Base-by-base conservation (phyloP, 371 early-diverging fungal genomes). In the Gilbertella persicaria region DNA sequence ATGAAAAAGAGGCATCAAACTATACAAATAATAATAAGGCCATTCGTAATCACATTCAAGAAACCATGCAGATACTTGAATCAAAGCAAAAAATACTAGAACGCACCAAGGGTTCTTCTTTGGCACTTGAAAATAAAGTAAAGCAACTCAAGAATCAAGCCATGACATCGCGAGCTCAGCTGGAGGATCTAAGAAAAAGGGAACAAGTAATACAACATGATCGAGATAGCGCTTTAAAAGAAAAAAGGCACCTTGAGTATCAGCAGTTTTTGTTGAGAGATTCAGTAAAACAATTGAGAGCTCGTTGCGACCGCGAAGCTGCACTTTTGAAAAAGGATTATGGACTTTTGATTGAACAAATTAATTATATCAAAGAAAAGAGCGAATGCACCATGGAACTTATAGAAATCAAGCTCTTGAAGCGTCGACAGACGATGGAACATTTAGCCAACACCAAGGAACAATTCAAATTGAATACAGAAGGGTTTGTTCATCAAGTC, bases 91-190 rank as follows among this genome's bases (percentile, higher is more conserved):
- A 69, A 37, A 16, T 60, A n/a, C 43, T 77, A 12, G 68, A 77
- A 26, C 45, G 48, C n/a, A 77, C 78, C 17, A 73, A 73, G 39
- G 50, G 45, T 12, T 53, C 64, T 14, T 71, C 78, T 0, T 52
- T 52, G 13, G 52, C 60, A 29, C 66, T 73, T 25, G 78, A 77
- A 49, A 39, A 58, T 5, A 60, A 69, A 46, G 78, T 77, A 0
- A 77, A 77, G 30, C 64, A 60, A 33, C 37, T 77, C 29, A 69
- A 69, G 46, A 70, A 77, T 10, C 74, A 77, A 59, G 78, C 78
- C 5, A 30, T 77, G 5, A 60, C 58, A 17, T 77, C 78, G 14
- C 67, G 78, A 29, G 53, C 59, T 17, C 69, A 73, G 23, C 43
- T 77, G 5, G 78, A 77, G 47, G 71, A 62, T 3, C 48, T 77